Evolutionary conservation across 73 alveolate species (phyloP).

Genomic region (Uronychia binucleata): DNA sequence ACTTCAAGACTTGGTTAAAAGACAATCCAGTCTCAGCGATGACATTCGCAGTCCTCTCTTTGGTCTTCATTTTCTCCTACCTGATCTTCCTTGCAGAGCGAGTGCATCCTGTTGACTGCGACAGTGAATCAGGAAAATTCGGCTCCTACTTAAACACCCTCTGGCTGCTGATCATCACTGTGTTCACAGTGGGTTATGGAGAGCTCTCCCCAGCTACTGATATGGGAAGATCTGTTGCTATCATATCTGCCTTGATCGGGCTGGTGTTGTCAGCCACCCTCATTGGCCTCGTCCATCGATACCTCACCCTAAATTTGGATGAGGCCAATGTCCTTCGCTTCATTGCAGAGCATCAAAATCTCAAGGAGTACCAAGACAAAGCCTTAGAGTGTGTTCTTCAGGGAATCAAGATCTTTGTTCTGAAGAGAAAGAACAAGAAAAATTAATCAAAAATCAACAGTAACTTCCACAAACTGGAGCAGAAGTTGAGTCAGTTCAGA

Average conservation of each 20-base stretch:
- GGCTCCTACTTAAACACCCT: slow-evolving; percentile 25
- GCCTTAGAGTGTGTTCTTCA: slow-evolving; percentile 34
- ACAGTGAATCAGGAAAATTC: slow-evolving; percentile 16
- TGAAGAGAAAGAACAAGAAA: slow-evolving; percentile 13
- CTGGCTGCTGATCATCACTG: slow-evolving; percentile 43
- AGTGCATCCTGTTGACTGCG: slow-evolving; percentile 28
- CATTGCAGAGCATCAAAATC: slow-evolving; percentile 39
- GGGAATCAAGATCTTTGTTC: slow-evolving; percentile 36
- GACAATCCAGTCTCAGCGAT: slow-evolving; percentile 37
- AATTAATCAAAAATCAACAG: neutral
- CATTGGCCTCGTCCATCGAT: slow-evolving; percentile 39
- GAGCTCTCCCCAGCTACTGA: slow-evolving; percentile 38
- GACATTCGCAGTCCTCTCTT: slow-evolving; percentile 26
- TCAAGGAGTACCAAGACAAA: slow-evolving; percentile 23
- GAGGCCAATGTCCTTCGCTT: slow-evolving; percentile 43
- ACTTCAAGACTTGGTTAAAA: slow-evolving; percentile 49
- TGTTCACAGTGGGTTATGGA: slow-evolving; percentile 52
- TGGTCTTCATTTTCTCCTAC: slow-evolving; percentile 21
- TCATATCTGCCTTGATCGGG: slow-evolving; percentile 33
- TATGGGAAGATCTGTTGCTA: slow-evolving; percentile 30
- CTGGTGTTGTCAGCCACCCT: slow-evolving; percentile 38
- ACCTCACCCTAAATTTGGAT: slow-evolving; percentile 36
- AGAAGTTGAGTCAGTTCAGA: slow-evolving; percentile 23
- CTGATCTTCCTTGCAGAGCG: slow-evolving; percentile 42
- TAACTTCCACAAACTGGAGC: slow-evolving; percentile 15